Base-by-base conservation (phyloP, 83 land plant genomes). In the Picea mariana region DNA sequence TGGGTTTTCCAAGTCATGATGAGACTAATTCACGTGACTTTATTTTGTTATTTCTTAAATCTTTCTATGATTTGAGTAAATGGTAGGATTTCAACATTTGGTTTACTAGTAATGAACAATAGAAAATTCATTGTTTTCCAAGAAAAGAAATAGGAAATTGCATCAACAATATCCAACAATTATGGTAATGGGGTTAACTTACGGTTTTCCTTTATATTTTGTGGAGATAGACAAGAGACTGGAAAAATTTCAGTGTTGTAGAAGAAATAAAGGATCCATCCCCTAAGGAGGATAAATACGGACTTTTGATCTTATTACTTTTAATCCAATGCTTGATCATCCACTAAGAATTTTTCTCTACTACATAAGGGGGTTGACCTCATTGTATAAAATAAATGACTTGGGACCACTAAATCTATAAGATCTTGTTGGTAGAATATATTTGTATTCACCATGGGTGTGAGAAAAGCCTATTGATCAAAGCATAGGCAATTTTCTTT, bases 391-490 rank as follows among this genome's bases (percentile, higher is more conserved):
- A 78, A 77, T 64, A 38, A 3, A 38, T 38, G 40, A 38, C 1
- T 38, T 4, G 5, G 40, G 40, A 38, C 40, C 4, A 38, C 27
- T 83, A 13, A 83, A 79, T 66, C 81, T 83, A 31, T 27, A 27
- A 27, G 67, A 52, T 78, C 58, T 24, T 47, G 80, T 47, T 62
- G 20, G 44, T 12, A 63, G 58, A 49, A 78, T 26, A 24, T 40
- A 78, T 65, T 83, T 83, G 34, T 52, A 63, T 59, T 77, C 81
- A 16, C 66, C 84, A 40, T 83, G 84, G 84, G 60, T 78, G 49
- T 55, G 20, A 9, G 83, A 82, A 24, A 61, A 26, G 0, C 20
- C 79, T 58, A 3, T 8, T 49, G 63, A 24, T 78, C 52, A 15
- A 58, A 31, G 34, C 34, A 1, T 31, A 31, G 34, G 31, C 31